Conservation (phyloP, 805 yeast genomes). For the Blastobotrys americana region DNA sequence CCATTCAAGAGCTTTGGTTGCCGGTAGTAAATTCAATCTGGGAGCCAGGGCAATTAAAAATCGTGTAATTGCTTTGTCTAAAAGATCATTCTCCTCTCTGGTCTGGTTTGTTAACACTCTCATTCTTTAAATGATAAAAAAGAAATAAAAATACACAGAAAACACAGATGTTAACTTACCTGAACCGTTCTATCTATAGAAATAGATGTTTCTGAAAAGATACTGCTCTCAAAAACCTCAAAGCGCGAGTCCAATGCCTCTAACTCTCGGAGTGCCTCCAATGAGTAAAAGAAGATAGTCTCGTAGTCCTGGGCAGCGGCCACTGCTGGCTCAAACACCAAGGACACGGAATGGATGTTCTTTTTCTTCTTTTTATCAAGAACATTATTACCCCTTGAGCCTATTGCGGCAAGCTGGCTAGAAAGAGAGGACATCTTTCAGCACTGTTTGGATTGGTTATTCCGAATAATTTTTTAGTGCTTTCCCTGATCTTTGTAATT, state of each 20-base stretch:
- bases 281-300: constrained; percentile 59
- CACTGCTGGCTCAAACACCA: constrained; percentile 73
- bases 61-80: constrained; percentile 67
- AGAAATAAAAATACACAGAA: neutral
- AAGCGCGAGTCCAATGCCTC: constrained; percentile 70
- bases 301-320: constrained; percentile 96
- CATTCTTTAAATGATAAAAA: neutral
- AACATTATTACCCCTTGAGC: constrained; percentile 43
- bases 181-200: constrained; percentile 77
- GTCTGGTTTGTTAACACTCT: too few relatives aligned
- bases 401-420: constrained; percentile 67
- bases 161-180: constrained; percentile 20
- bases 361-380: constrained; percentile 84
- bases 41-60: constrained; percentile 71
- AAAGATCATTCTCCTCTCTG: constrained; percentile 63
- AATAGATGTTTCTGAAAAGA: constrained; percentile 79
- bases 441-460: too few relatives aligned
- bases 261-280: constrained; percentile 71
- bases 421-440: constrained; percentile 65
- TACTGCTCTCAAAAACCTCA: constrained; percentile 54
- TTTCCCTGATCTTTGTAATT: too few relatives aligned
- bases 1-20: constrained; percentile 89
- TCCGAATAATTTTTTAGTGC: too few relatives aligned
- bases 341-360: constrained; percentile 80
- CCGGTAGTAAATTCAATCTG: constrained; percentile 64